These are phyloP conservation scores for Backusella tarrabulga DNA, from an alignment of 192 early-diverging fungal species.

Conservation along the genomic window DNA sequence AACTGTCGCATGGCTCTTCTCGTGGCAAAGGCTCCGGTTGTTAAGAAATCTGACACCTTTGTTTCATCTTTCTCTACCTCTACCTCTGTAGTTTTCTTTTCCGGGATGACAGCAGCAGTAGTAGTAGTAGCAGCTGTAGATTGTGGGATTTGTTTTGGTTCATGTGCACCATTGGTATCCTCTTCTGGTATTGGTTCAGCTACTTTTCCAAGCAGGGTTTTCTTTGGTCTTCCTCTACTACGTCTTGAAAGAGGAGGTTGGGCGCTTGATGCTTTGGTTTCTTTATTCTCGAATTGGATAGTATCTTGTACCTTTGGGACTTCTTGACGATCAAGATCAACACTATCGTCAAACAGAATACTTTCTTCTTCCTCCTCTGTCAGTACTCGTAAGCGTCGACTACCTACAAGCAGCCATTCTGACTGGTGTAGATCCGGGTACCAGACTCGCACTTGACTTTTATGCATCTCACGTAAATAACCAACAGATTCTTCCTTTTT, in stretches of 20 bases:
- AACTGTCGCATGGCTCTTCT: slow-evolving; percentile 44
- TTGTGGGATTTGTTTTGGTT: background rate
- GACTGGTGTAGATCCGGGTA: slow-evolving; percentile 45
- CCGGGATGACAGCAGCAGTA: background rate
- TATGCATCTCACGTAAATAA: slow-evolving; percentile 39
- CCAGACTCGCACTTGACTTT: slow-evolving; percentile 44
- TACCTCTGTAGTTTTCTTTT: background rate
- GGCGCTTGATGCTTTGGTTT: background rate
- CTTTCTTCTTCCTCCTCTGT: slow-evolving; percentile 32
- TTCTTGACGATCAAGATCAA: background rate
- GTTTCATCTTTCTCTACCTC: background rate
- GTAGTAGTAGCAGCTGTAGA: too few species aligned
- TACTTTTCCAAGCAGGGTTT: background rate
- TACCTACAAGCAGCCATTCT: slow-evolving; percentile 53
- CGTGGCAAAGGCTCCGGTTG: slow-evolving; percentile 52
- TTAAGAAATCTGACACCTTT: slow-evolving; percentile 27
- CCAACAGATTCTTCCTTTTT: slow-evolving; percentile 29
- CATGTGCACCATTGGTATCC: background rate
- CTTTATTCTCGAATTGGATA: background rate
- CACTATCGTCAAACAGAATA: background rate
- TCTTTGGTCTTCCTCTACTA: slow-evolving; percentile 15
- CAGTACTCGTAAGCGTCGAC: slow-evolving; percentile 38
- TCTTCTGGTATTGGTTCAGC: background rate
- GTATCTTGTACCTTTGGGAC: background rate
- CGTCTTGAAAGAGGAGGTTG: background rate